Percentiles rank a stretch among this genome's conserved stretches.
These are phyloP conservation scores for Gossypium thurberi DNA, from an alignment of 345 rosid species.

Conservation along the genomic window DNA sequence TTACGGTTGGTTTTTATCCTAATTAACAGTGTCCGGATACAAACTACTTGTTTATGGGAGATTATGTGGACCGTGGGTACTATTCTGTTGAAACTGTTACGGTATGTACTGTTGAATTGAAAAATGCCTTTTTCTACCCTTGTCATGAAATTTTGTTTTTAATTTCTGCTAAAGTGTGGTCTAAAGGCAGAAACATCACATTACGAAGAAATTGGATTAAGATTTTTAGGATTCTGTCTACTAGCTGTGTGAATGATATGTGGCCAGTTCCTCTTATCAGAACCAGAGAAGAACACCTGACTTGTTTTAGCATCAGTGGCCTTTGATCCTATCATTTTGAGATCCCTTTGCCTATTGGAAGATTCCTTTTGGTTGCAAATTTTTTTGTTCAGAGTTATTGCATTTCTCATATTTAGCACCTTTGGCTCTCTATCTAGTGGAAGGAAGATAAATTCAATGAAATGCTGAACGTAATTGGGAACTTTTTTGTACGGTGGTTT, in stretches of 20 bases:
- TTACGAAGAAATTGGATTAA: neutral
- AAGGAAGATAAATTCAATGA: neutral
- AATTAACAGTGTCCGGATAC: constrained; percentile 91
- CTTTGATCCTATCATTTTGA: neutral
- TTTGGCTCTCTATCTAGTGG: constrained; percentile 5
- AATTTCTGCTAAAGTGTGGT: neutral
- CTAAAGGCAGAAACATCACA: neutral
- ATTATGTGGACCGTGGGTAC: constrained; percentile 96
- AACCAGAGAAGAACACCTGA: neutral
- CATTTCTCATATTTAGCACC: neutral
- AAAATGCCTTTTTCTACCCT: neutral
- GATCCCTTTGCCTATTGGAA: neutral
- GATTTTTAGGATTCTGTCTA: neutral
- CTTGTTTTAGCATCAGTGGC: neutral
- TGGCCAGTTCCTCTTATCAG: neutral
- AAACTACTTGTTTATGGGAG: constrained; percentile 98
- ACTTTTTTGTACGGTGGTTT: neutral
- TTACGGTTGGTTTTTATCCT: constrained; percentile 2
- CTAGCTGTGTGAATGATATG: neutral
- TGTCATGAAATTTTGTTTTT: neutral
- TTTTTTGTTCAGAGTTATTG: neutral
- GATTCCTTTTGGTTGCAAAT: neutral
- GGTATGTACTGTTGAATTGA: constrained; percentile 29
- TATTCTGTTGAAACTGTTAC: constrained; percentile 98
- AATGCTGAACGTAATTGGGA: neutral